phyloP scores from a whole-genome alignment of 148 eudicot genomes.

The Persicaria tinctoria region DNA sequence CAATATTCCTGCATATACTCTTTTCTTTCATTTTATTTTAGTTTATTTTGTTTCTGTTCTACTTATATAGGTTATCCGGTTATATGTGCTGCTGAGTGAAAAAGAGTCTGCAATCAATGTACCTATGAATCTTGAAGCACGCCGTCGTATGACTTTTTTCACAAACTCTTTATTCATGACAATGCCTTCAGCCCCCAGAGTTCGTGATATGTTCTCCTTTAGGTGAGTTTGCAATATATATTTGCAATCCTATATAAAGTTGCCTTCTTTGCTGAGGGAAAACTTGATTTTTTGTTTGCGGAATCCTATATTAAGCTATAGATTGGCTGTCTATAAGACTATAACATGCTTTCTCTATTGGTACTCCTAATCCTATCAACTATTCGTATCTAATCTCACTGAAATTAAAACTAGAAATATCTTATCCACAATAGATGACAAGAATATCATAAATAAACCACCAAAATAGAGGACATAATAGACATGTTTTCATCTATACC shows the following conservation, averaged over 20 bases:
- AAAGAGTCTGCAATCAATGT: constrained; percentile 98
- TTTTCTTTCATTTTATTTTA: constrained; percentile 3
- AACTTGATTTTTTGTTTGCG: not conserved
- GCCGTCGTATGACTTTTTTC: constrained; percentile 92
- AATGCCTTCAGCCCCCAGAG: constrained; percentile 94
- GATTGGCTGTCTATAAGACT: not conserved
- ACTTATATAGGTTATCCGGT: constrained; percentile 62
- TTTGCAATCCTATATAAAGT: not conserved
- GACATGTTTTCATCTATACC: not conserved
- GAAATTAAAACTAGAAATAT: constrained; percentile 1
- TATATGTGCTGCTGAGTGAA: constrained; percentile 80
- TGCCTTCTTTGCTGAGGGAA: not conserved
- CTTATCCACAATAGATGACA: not conserved
- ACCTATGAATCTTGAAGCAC: constrained; percentile 95
- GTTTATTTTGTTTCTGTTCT: not conserved
- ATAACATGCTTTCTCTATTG: not conserved
- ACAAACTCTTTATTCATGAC: constrained; percentile 93
- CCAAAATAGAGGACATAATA: not conserved
- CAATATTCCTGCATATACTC: not conserved
- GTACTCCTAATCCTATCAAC: not conserved
- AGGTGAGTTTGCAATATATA: constrained; percentile 45
- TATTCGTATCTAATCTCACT: not conserved
- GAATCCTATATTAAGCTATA: not conserved
- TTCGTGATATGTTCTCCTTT: constrained; percentile 94
- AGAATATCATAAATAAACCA: not conserved